A percentile compares a stretch with the other conserved stretches of the same genome.
Conservation (phyloP, 768 basidiomycete species). For the Leccinellum rugosiceps region DNA sequence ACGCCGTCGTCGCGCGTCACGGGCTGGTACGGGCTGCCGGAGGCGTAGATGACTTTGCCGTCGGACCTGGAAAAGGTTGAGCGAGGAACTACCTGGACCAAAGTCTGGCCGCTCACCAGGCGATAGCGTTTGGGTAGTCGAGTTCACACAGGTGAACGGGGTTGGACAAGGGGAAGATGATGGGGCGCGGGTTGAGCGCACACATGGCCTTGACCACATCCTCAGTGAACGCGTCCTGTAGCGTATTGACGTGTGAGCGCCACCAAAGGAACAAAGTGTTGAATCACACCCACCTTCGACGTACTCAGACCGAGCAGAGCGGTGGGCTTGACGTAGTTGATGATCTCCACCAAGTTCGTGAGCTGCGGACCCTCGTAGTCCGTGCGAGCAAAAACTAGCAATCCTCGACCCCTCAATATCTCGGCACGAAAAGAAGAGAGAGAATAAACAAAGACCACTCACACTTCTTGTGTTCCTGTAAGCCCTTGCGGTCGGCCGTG, state of each 20-base stretch:
- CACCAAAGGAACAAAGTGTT: not conserved
- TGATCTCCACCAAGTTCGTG: conserved; percentile 60
- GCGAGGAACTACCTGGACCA: not conserved
- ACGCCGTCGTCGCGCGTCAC: conserved; percentile 47
- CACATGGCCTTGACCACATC: conserved; percentile 63
- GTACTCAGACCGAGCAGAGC: conserved; percentile 76
- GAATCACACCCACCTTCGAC: conserved; percentile 26
- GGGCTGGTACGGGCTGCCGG: conserved; percentile 65
- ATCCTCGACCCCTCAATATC: not conserved
- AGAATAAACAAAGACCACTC: conserved; percentile 9
- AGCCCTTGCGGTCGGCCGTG: conserved; percentile 60
- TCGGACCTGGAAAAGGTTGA: conserved; percentile 45
- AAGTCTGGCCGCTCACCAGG: conserved; percentile 38
- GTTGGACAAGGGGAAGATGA: conserved; percentile 81
- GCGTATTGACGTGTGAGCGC: not conserved
- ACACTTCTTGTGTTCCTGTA: conserved; percentile 77
- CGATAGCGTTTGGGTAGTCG: conserved; percentile 57
- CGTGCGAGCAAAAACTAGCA: conserved; percentile 63
- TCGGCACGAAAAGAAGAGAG: not conserved
- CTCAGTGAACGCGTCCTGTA: conserved; percentile 56
- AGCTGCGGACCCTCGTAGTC: conserved; percentile 66
- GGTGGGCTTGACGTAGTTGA: conserved; percentile 71
- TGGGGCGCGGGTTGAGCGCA: conserved; percentile 61
- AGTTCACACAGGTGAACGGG: conserved; percentile 61
- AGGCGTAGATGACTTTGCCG: conserved; percentile 67